Base-by-base conservation (phyloP, 2,329 filamentous ascomycete species). In the Colletotrichum zoysiae region DNA sequence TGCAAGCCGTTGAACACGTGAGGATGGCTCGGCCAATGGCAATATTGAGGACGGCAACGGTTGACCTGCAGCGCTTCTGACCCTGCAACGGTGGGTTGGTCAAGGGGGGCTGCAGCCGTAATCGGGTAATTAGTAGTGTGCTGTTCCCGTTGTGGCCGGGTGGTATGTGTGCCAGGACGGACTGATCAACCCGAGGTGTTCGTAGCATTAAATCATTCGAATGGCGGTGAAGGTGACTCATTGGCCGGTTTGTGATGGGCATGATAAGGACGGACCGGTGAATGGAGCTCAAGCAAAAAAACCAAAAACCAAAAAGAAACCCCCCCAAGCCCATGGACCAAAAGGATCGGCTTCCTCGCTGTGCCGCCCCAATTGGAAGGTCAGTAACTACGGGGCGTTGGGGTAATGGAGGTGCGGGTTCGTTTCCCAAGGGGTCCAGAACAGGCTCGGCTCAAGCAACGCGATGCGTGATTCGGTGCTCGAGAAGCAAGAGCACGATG, bases 141-240 rank as follows among this genome's bases (percentile, higher is more conserved):
- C 42, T 70, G 48, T 26, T 6, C 38, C 59, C 40, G 50, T 35
- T 57, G 51, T 16, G 38, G 55, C 46, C 48, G 60, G 44, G 7
- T 23, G 42, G 30, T 23, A n/a, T 23, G 30, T 23, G 14, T 23
- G 58, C 26, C 58, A 55, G 69, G 53, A 51, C 20, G 69, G 53
- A 51, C 20, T 35, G 40, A 53, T 30, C 51, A 20, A 61, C 30
- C 48, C 26, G 18, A 59, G 11, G 58, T 55, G 58, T 42, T 44
- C 35, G 51, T 53, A 59, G 44, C 14, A 26, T 20, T 30, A 33
- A 55, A 53, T 53, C n/a, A 12, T 46, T 26, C 40, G 65, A 69
- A 72, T 72, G 55, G 70, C 70, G 70, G 70, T 72, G 70, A 72
- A 55, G 48, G 60, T 65, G 70, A 72, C 59, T 69, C 65, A 61